Percentiles rank a stretch among this genome's conserved stretches.
phyloP scores from a whole-genome alignment of 163 green algal species.

The Smithsoniella earleae region DNA sequence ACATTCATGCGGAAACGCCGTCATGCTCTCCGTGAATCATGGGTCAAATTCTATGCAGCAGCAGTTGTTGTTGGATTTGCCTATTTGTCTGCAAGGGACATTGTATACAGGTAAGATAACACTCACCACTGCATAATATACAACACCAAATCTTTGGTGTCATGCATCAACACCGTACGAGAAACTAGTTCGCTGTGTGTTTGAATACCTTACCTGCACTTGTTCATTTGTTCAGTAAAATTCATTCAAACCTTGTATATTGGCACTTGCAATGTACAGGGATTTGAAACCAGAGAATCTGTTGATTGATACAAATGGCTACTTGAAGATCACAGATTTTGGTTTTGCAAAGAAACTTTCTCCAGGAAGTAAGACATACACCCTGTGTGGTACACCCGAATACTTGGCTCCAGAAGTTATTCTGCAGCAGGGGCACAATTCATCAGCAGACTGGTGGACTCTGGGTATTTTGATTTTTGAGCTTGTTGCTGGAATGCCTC shows the following conservation, averaged over 20 bases:
- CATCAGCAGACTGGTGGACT: constrained; percentile 81
- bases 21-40: constrained; percentile 53
- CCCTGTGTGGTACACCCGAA: constrained; percentile 91
- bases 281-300: constrained; percentile 88
- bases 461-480: constrained; percentile 70
- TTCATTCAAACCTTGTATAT: too few relatives aligned
- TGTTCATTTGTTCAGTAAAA: too few relatives aligned
- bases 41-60: constrained; percentile 78
- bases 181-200: too few relatives aligned
- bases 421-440: constrained; percentile 65
- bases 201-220: too few relatives aligned
- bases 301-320: constrained; percentile 61
- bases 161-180: too few relatives aligned
- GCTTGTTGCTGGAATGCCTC: constrained; percentile 71
- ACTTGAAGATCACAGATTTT: constrained; percentile 75
- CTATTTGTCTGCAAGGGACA: constrained; percentile 67
- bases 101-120: constrained; percentile 53
- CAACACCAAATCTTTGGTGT: too few relatives aligned
- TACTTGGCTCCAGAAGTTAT: constrained; percentile 89
- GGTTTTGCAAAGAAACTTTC: constrained; percentile 76
- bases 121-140: too few relatives aligned
- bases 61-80: constrained; percentile 71
- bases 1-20: constrained; percentile 66
- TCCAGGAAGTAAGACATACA: constrained; percentile 67
- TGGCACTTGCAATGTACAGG: too few relatives aligned